A percentile compares a stretch with the other conserved stretches of the same genome.
These are phyloP conservation scores for Stemphylium beticola DNA, from an alignment of 2,329 filamentous ascomycete species.

Conservation along the genomic window DNA sequence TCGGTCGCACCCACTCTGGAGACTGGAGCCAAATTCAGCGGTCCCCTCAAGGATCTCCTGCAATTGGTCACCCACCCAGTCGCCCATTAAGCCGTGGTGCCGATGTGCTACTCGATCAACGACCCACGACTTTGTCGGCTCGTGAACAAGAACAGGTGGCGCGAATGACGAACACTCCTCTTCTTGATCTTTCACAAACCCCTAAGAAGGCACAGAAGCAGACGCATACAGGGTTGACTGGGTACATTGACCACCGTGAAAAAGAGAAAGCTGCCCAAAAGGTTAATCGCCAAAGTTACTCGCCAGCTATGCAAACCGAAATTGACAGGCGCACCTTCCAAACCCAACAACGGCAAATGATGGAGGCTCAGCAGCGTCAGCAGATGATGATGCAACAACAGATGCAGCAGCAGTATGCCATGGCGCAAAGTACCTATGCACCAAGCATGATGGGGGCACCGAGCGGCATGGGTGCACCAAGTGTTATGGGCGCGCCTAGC, in stretches of 20 bases:
- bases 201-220: slow-evolving; percentile 49
- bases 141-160: slow-evolving; percentile 90
- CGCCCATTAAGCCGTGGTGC: slow-evolving; percentile 59
- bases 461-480: slow-evolving; percentile 22
- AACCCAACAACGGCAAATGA: slow-evolving; percentile 36
- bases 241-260: slow-evolving; percentile 80
- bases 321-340: slow-evolving; percentile 45
- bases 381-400: slow-evolving; percentile 35
- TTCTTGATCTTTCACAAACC: slow-evolving; percentile 69
- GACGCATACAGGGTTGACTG: slow-evolving; percentile 68
- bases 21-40: slow-evolving; percentile 53
- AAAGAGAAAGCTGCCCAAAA: slow-evolving; percentile 65
- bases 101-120: slow-evolving; percentile 59
- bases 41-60: slow-evolving; percentile 31
- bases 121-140: slow-evolving; percentile 72
- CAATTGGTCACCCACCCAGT: slow-evolving; percentile 34
- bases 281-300: slow-evolving; percentile 33
- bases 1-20: slow-evolving; percentile 51
- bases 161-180: slow-evolving; percentile 75
- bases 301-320: slow-evolving; percentile 44
- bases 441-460: slow-evolving; percentile 34
- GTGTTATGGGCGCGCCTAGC: slow-evolving; percentile 32
- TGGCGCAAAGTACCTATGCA: slow-evolving; percentile 31
- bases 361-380: slow-evolving; percentile 31
- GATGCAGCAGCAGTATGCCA: slow-evolving; percentile 34